Conservation (phyloP, 2,329 filamentous ascomycete genomes). For the Ophidiomyces ophidiicola region DNA sequence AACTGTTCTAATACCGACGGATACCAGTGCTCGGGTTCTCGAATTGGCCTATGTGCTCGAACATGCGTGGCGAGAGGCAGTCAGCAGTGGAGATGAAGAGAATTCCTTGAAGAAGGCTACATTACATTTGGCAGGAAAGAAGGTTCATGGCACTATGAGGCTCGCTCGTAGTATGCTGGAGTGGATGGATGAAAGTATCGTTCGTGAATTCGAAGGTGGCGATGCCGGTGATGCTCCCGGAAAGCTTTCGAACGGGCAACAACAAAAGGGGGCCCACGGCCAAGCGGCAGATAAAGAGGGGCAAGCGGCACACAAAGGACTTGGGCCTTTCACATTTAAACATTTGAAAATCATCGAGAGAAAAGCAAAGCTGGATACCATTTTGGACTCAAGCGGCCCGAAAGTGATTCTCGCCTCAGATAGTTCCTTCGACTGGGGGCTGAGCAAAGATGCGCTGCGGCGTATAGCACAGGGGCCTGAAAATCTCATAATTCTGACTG, state of each 20-base stretch:
- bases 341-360: constrained; percentile 74
- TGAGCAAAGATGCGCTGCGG: constrained; percentile 68
- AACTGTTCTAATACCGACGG: constrained; percentile 83
- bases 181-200: constrained; percentile 97
- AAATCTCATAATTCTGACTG: constrained; percentile 80
- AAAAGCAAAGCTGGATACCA: constrained; percentile 63
- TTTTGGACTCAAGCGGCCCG: constrained; percentile 44
- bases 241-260: constrained; percentile 34
- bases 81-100: constrained; percentile 40
- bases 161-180: constrained; percentile 93
- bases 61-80: constrained; percentile 70
- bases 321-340: constrained; percentile 79
- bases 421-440: constrained; percentile 83
- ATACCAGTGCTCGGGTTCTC: constrained; percentile 87
- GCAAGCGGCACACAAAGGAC: constrained; percentile 28
- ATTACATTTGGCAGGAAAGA: constrained; percentile 75
- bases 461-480: constrained; percentile 61
- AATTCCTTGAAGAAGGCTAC: constrained; percentile 40
- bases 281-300: constrained; percentile 30
- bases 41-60: constrained; percentile 88
- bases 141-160: constrained; percentile 75
- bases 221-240: constrained; percentile 30
- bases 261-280: constrained; percentile 22
- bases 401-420: constrained; percentile 84
- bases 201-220: constrained; percentile 72